Evolutionary conservation across 345 rosid genomes (phyloP).

Genomic region (Adansonia digitata): DNA sequence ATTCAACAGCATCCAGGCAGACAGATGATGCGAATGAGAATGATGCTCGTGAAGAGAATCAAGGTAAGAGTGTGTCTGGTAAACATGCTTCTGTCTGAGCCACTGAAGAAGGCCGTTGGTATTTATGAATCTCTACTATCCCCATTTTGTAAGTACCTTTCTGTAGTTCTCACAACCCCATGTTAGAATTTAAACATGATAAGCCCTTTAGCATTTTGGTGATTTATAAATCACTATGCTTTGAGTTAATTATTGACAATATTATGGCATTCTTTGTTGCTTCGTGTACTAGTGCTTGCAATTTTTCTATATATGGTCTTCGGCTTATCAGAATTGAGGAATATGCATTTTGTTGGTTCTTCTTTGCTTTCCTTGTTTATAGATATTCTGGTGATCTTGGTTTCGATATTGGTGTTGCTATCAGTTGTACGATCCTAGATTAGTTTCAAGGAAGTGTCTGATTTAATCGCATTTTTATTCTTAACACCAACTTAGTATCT

Average conservation of each 20-base stretch:
- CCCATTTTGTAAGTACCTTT: neutral
- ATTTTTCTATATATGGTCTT: neutral
- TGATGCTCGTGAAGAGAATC: constrained; percentile 33
- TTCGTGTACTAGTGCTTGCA: neutral
- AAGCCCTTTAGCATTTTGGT: neutral
- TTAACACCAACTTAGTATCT: neutral
- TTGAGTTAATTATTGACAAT: neutral
- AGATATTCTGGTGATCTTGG: neutral
- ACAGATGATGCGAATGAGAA: neutral
- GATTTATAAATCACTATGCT: neutral
- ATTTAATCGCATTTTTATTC: neutral
- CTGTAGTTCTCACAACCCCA: neutral
- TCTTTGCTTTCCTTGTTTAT: neutral
- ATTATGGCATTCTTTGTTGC: neutral
- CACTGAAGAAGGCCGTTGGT: neutral
- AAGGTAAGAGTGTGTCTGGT: constrained; percentile 34
- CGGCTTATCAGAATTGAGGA: neutral
- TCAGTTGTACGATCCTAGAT: neutral
- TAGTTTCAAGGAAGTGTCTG: neutral
- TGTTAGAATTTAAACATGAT: neutral
- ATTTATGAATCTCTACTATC: neutral
- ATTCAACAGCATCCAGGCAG: neutral
- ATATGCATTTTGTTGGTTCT: neutral
- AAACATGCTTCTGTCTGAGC: too few relatives aligned
- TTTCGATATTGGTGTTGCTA: neutral